Base-by-base conservation (phyloP, 2,329 filamentous ascomycete species). In the Cercospora brassicicola region DNA sequence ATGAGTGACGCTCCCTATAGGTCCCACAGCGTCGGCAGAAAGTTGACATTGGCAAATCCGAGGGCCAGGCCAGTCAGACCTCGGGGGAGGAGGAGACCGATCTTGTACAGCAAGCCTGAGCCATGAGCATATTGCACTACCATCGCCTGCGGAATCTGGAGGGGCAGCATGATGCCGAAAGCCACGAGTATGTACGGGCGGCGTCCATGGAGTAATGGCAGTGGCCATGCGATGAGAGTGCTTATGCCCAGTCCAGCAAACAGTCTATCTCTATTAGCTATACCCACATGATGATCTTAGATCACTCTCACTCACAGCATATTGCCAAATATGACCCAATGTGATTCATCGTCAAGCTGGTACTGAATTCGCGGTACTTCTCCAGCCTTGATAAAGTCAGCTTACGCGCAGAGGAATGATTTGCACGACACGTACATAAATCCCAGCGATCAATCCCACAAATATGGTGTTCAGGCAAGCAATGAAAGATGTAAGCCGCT, bases 361-460 rank as follows among this genome's bases (percentile, higher is more conserved):
- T 93, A 93, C 76, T 93, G 91, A 28, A 94, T 91, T 3, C 88
- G 87, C n/a, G 91, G 90, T 0, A 93, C 90, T 72, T 93, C 85
- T 2, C 91, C 91, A 64, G 90, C 89, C 81, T 82, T 36, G 26
- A 11, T 33, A 59, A 9, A 4, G 10, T 65, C 23, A 68, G 42
- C 23, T 61, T 57, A 59, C 62, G 57, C 45, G 8, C 4, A 62
- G 36, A 18, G 18, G 18, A 20, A 20, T n/a, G n/a, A n/a, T n/a
- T n/a, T n/a, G n/a, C 18, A 20, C 1, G 5, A 15, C 9, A 26
- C 20, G 75, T 69, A 81, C 82, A 76, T 93, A 94, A 23, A 93
- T 90, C 0, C 91, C 91, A 66, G 92, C 82, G 23, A 93, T 82
- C 28, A 91, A 81, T 0, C 91, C 91, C 56, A 93, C 83, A 64